A percentile compares a stretch with the other conserved stretches of the same genome.
Conservation (phyloP, 495 filamentous ascomycete species). For the Penicillium canescens region DNA sequence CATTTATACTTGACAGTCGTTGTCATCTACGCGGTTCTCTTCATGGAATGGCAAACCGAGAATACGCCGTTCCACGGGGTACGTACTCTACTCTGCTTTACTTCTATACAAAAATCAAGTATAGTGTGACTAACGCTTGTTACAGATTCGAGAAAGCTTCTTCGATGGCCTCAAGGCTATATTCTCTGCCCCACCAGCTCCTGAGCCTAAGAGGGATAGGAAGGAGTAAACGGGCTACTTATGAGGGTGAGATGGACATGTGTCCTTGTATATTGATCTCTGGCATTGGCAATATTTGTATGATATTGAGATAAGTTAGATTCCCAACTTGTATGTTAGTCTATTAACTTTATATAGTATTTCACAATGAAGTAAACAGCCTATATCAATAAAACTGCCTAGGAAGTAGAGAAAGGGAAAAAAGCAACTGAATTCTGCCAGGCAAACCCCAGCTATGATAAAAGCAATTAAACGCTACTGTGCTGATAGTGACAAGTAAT, state of each 20-base stretch:
- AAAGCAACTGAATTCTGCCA: too few relatives aligned
- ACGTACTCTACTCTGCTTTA: slow-evolving; percentile 13
- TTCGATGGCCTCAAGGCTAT: slow-evolving; percentile 34
- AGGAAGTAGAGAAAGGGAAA: too few relatives aligned
- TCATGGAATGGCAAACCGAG: slow-evolving; percentile 71
- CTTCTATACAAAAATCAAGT: too few relatives aligned
- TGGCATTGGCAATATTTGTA: slow-evolving; percentile 1
- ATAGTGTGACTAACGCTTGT: background rate
- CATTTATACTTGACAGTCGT: slow-evolving; percentile 51
- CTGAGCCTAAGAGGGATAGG: slow-evolving; percentile 28
- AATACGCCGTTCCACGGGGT: slow-evolving; percentile 61
- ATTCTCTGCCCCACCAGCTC: slow-evolving; percentile 38
- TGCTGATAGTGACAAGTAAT: too few relatives aligned
- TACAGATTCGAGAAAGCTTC: slow-evolving; percentile 39
- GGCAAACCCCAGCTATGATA: too few relatives aligned
- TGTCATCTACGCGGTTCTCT: slow-evolving; percentile 70
- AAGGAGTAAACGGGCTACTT: slow-evolving; percentile 3
- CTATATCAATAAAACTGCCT: too few relatives aligned
- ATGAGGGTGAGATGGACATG: background rate
- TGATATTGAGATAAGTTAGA: background rate
- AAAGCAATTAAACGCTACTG: too few relatives aligned
- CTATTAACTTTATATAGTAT: background rate
- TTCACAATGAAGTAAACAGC: background rate
- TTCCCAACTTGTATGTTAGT: slow-evolving; percentile 5
- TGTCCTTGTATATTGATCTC: background rate